Evolutionary conservation across 306 rosid species (phyloP).

Genomic region (Castanea sativa): DNA sequence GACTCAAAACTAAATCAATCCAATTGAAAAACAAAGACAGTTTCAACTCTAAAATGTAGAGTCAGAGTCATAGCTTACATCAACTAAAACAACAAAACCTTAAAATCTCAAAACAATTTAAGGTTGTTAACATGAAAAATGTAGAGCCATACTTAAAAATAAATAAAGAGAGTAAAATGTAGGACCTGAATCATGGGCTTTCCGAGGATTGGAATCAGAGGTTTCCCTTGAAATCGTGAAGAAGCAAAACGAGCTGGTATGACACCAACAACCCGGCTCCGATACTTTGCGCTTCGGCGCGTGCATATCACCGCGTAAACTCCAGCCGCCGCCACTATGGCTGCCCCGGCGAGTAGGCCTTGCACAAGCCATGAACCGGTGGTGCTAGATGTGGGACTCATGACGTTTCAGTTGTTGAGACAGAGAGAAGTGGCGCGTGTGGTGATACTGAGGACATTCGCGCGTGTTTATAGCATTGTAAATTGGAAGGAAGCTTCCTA

Average conservation of each 20-base stretch:
- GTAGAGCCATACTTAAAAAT: too few relatives aligned
- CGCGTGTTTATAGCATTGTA: neutral
- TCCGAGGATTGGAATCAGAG: conserved; percentile 85
- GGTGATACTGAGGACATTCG: neutral
- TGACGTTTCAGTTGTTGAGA: neutral
- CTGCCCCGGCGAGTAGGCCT: conserved; percentile 65
- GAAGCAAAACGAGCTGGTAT: conserved; percentile 95
- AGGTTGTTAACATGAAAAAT: too few relatives aligned
- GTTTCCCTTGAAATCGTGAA: conserved; percentile 76
- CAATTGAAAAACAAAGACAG: neutral
- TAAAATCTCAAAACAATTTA: too few relatives aligned
- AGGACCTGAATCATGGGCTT: conserved; percentile 96
- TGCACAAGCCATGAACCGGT: conserved; percentile 64
- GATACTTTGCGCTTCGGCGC: conserved; percentile 49
- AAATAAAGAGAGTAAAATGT: neutral
- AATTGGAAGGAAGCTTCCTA: neutral
- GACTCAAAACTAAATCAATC: neutral
- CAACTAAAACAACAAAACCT: too few relatives aligned
- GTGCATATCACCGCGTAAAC: conserved; percentile 48
- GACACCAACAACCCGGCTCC: conserved; percentile 86
- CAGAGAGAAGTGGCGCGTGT: neutral
- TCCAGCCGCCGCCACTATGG: conserved; percentile 69
- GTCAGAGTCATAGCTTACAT: too few relatives aligned
- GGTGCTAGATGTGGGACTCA: conserved; percentile 20
- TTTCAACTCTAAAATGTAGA: neutral